Conservation (phyloP, 768 basidiomycete species). For the Tulasnella sp. region DNA sequence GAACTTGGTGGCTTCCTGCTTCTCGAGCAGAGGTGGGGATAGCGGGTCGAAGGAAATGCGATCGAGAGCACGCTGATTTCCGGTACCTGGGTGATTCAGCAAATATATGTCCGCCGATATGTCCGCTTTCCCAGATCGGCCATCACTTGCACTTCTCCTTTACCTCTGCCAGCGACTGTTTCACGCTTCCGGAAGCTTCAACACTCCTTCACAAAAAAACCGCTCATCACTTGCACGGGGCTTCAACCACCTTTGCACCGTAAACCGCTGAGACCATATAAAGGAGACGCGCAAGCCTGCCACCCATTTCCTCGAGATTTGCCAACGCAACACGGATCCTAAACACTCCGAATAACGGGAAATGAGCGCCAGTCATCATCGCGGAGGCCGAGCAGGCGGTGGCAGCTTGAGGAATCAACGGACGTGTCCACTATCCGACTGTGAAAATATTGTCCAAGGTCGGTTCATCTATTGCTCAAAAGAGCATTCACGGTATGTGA, state of each 20-base stretch:
- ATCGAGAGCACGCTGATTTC: not conserved
- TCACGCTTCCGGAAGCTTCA: not conserved
- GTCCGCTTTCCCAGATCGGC: not conserved
- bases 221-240: not conserved
- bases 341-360: not conserved
- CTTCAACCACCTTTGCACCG: not conserved
- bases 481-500: not conserved
- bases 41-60: not conserved
- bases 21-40: not conserved
- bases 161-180: not conserved
- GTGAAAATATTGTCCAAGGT: not conserved
- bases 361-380: not conserved
- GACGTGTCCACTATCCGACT: not conserved
- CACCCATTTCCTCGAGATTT: not conserved
- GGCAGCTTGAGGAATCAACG: not conserved
- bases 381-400: not conserved
- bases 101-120: not conserved
- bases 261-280: not conserved
- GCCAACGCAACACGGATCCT: not conserved
- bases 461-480: not conserved
- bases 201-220: not conserved
- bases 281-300: not conserved
- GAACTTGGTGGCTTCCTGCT: too few relatives aligned
- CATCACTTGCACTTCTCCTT: not conserved
- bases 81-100: not conserved